A percentile compares a stretch with the other conserved stretches of the same genome.
phyloP scores from a whole-genome alignment of 2,329 filamentous ascomycete species.

The Aspergillus viridinutans region DNA sequence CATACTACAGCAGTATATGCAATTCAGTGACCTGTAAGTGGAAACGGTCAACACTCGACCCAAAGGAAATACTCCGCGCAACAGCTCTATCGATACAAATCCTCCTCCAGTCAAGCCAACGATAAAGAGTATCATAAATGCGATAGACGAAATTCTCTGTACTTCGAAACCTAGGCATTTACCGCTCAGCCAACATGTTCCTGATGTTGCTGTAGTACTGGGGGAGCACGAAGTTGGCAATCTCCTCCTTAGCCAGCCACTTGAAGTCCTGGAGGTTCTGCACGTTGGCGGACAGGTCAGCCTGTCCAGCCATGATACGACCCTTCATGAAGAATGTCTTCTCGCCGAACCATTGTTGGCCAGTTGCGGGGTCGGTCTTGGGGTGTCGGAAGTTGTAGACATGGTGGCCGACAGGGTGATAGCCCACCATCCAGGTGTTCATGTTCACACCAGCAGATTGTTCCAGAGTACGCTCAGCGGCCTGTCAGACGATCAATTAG shows the following conservation, averaged over 20 bases:
- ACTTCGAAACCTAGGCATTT: slow-evolving; percentile 19
- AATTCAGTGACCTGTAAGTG: slow-evolving; percentile 20
- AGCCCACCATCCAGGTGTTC: slow-evolving; percentile 97
- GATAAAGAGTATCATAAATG: neutral
- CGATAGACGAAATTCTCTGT: neutral
- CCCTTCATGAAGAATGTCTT: slow-evolving; percentile 97
- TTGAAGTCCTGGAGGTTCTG: slow-evolving; percentile 77
- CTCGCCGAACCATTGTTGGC: slow-evolving; percentile 54
- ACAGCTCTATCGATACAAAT: slow-evolving; percentile 13
- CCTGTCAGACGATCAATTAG: slow-evolving; percentile 49
- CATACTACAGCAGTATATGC: slow-evolving; percentile 35
- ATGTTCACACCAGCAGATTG: slow-evolving; percentile 84
- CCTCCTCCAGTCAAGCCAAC: neutral
- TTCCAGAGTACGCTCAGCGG: slow-evolving; percentile 72
- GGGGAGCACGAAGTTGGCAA: slow-evolving; percentile 60
- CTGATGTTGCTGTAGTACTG: slow-evolving; percentile 71
- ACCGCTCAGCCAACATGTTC: slow-evolving; percentile 81
- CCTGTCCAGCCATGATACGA: slow-evolving; percentile 95
- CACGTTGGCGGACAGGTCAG: slow-evolving; percentile 67
- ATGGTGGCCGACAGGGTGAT: slow-evolving; percentile 79
- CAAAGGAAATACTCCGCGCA: slow-evolving; percentile 1
- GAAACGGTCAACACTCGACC: neutral
- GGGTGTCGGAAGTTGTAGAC: slow-evolving; percentile 53
- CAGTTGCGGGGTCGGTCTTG: slow-evolving; percentile 39
- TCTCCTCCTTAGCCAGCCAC: slow-evolving; percentile 89